Percentiles rank a stretch among this genome's conserved stretches.
These are phyloP conservation scores for Debaryomyces nepalensis DNA, from an alignment of 1,139 yeast genomes.

Conservation along the genomic window DNA sequence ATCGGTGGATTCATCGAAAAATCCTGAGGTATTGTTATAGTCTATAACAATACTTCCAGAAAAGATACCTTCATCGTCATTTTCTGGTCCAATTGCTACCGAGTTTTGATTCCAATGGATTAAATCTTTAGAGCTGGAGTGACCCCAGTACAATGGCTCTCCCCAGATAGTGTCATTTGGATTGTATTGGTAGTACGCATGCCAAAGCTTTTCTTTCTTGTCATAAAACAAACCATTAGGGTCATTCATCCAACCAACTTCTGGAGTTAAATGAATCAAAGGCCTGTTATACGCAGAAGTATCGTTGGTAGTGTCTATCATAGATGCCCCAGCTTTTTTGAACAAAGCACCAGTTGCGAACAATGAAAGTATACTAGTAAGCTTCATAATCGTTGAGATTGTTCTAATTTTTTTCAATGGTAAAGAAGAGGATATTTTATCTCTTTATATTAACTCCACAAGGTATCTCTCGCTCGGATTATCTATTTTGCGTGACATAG, in stretches of 20 bases:
- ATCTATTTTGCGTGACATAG: no score
- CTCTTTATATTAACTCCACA: not conserved
- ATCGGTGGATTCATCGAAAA: conserved; percentile 28
- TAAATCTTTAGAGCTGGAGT: conserved; percentile 36
- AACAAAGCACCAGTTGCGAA: not conserved
- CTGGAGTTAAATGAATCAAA: conserved; percentile 11
- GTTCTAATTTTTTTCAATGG: not conserved
- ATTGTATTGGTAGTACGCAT: conserved; percentile 38
- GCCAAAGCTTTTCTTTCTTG: conserved; percentile 18
- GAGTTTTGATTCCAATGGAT: conserved; percentile 33
- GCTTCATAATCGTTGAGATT: not conserved
- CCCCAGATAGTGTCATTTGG: conserved; percentile 32
- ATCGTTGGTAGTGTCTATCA: not conserved
- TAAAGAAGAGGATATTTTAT: not conserved
- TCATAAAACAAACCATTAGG: conserved; percentile 20
- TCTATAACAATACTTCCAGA: conserved; percentile 42
- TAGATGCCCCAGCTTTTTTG: not conserved
- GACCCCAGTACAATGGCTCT: conserved; percentile 38
- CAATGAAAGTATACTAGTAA: not conserved
- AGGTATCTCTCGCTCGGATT: not conserved
- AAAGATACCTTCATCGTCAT: conserved; percentile 30
- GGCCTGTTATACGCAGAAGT: conserved; percentile 10
- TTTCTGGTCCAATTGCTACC: conserved; percentile 30
- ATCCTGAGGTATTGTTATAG: conserved; percentile 37
- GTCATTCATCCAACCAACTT: conserved; percentile 18